Percentiles rank a stretch among this genome's conserved stretches.
phyloP scores from a whole-genome alignment of 2,329 filamentous ascomycete species.

The Cladophialophora bantiana region DNA sequence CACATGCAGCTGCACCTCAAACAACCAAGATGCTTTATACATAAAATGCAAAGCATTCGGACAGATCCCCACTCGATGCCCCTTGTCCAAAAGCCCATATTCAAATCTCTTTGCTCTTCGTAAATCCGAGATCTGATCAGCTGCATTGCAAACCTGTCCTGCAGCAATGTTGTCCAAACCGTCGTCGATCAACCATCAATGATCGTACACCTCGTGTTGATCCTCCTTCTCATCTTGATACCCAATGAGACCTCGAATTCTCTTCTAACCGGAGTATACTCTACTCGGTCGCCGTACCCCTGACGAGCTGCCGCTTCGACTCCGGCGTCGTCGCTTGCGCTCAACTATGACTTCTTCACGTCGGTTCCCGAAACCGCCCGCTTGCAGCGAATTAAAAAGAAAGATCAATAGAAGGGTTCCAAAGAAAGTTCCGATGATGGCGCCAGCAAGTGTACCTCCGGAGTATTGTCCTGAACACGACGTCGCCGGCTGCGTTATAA shows the following conservation, averaged over 20 bases:
- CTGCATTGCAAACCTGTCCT: background rate
- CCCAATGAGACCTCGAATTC: background rate
- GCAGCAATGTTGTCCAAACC: background rate
- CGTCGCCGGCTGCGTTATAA: constrained; percentile 25
- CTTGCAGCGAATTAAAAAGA: constrained; percentile 34
- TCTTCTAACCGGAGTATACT: constrained; percentile 34
- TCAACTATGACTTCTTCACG: constrained; percentile 38
- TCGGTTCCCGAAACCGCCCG: constrained; percentile 24
- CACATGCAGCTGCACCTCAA: background rate
- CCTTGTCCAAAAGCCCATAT: background rate
- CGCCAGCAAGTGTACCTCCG: constrained; percentile 39
- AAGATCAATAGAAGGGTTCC: constrained; percentile 40
- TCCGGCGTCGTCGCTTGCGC: constrained; percentile 35
- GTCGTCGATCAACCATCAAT: constrained; percentile 3
- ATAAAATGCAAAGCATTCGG: background rate
- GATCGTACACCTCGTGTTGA: constrained; percentile 18
- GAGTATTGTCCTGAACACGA: constrained; percentile 39
- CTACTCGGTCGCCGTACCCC: constrained; percentile 39
- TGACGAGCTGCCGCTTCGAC: constrained; percentile 37
- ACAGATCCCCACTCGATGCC: background rate
- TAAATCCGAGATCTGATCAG: background rate
- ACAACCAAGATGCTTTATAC: background rate
- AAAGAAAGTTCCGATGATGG: constrained; percentile 41
- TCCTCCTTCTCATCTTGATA: background rate
- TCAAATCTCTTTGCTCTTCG: background rate